phyloP scores from a whole-genome alignment of 2,329 filamentous ascomycete genomes.

The Alternaria alternata region DNA sequence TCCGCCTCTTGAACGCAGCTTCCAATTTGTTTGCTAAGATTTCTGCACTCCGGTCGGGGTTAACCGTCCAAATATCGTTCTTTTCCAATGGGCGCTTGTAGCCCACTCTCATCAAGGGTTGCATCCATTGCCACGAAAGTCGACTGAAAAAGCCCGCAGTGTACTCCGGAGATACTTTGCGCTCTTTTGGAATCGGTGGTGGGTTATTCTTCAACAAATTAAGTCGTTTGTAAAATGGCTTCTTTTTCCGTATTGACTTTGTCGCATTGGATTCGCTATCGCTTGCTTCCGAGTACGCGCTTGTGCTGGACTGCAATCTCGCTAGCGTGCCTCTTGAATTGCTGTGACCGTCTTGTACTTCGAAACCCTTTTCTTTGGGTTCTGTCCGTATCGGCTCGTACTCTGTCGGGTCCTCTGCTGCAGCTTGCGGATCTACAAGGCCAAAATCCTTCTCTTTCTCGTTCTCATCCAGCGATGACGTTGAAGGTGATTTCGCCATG shows the following conservation, averaged over 20 bases:
- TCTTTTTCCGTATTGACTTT: conserved; percentile 47
- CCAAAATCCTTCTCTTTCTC: conserved; percentile 51
- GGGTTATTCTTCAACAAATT: conserved; percentile 59
- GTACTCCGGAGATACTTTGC: conserved; percentile 71
- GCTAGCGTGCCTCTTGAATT: conserved; percentile 31
- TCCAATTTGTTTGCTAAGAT: conserved; percentile 72
- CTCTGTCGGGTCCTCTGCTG: conserved; percentile 44
- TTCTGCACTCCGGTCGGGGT: conserved; percentile 78
- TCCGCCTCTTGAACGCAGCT: conserved; percentile 72
- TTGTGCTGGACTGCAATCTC: conserved; percentile 39
- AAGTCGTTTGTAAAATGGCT: conserved; percentile 66
- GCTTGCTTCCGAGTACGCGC: conserved; percentile 40
- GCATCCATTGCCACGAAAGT: conserved; percentile 90
- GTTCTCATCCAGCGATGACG: conserved; percentile 33
- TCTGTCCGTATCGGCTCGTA: conserved; percentile 50
- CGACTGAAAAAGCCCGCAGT: conserved; percentile 76
- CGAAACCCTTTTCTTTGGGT: conserved; percentile 45
- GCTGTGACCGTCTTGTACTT: conserved; percentile 31
- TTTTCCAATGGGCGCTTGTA: conserved; percentile 84
- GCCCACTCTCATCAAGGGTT: conserved; percentile 80
- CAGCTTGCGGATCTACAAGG: conserved; percentile 47
- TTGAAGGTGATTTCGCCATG: conserved; percentile 31
- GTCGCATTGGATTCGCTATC: conserved; percentile 40
- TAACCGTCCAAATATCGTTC: conserved; percentile 89
- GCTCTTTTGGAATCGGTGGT: conserved; percentile 65